A percentile compares a stretch with the other conserved stretches of the same genome.
phyloP scores from a whole-genome alignment of 2,329 filamentous ascomycete species.

The Verticillium dahliae region DNA sequence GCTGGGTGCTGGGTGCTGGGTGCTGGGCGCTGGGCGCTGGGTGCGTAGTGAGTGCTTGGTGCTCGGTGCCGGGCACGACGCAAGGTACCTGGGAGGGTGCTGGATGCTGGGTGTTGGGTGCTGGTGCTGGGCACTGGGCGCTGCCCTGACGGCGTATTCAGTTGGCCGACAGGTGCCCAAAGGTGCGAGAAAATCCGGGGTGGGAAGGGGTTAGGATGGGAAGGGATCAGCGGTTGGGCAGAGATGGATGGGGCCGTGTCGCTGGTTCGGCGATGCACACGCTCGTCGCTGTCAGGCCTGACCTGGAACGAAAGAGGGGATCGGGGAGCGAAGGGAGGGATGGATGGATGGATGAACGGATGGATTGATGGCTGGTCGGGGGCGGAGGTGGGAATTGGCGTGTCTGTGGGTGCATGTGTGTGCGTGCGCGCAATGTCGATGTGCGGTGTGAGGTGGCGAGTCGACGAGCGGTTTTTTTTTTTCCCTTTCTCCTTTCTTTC shows the following conservation, averaged over 20 bases:
- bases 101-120: no score
- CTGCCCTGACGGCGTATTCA: neutral
- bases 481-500: neutral
- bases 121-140: no score
- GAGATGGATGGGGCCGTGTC: conserved; percentile 19
- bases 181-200: neutral
- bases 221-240: conserved; percentile 30
- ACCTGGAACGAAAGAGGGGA: neutral
- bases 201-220: neutral
- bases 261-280: neutral
- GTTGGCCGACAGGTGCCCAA: neutral
- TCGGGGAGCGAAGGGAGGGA: neutral
- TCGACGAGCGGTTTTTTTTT: neutral
- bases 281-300: neutral
- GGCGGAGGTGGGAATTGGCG: neutral
- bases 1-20: no score
- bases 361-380: neutral
- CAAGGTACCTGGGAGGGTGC: no score
- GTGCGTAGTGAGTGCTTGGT: no score
- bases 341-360: neutral
- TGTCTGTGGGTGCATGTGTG: neutral
- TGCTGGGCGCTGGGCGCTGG: no score
- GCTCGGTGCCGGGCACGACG: no score
- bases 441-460: neutral
- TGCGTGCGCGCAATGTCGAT: neutral